phyloP scores from a whole-genome alignment of 176 grass and related monocot species.

The Coix lacrymajobi region DNA sequence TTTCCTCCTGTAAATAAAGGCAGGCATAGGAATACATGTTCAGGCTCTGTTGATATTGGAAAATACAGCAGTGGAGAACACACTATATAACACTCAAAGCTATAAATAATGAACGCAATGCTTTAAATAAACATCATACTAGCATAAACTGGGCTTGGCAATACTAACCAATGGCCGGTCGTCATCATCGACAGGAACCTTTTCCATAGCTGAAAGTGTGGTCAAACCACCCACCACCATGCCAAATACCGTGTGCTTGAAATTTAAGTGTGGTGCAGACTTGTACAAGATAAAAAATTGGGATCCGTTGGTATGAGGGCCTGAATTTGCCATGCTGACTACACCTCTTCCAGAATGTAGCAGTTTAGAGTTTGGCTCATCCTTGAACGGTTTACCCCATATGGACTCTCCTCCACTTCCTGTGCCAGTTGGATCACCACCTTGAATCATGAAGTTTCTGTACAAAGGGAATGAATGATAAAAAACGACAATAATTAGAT shows the following conservation, averaged over 20 bases:
- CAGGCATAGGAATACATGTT: not conserved
- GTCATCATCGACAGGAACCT: conserved; percentile 90
- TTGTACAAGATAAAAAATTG: conserved; percentile 99
- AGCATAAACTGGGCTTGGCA: not conserved
- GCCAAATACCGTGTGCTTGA: conserved; percentile 94
- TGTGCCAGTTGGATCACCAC: conserved; percentile 91
- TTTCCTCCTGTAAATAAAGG: conserved; percentile 70
- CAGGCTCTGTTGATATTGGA: not conserved
- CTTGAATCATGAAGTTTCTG: conserved; percentile 99
- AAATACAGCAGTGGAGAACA: not conserved
- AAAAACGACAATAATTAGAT: not conserved
- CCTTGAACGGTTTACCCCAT: conserved; percentile 96
- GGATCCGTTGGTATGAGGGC: conserved; percentile 87
- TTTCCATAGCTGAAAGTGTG: conserved; percentile 84
- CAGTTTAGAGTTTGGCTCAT: conserved; percentile 95
- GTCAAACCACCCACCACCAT: conserved; percentile 94
- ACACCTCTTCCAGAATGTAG: conserved; percentile 91
- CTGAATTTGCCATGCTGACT: conserved; percentile 95
- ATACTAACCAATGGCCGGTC: conserved; percentile 84
- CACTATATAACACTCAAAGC: not conserved
- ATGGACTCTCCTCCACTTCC: conserved; percentile 94
- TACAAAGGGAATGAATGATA: not conserved
- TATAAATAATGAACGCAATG: not conserved
- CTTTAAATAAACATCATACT: not conserved
- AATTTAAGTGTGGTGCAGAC: conserved; percentile 88